A percentile compares a stretch with the other conserved stretches of the same genome.
Conservation (phyloP, 2,329 filamentous ascomycete species). For the Diaporthe aspalathi region DNA sequence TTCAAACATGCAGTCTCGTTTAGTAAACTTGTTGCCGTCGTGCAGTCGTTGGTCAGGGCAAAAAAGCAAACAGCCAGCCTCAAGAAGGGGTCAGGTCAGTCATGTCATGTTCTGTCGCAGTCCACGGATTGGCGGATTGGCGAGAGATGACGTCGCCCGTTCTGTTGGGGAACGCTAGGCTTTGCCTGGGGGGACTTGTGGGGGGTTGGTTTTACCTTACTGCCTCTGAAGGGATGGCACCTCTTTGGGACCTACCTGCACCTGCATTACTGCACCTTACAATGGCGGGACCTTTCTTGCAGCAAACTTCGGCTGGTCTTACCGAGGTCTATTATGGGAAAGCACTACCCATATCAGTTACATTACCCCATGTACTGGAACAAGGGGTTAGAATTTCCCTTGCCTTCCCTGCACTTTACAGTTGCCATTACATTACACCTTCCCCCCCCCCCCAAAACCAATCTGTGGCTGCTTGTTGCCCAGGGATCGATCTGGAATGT, state of each 20-base stretch:
- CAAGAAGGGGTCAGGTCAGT: too few relatives aligned
- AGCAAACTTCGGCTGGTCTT: constrained; percentile 14
- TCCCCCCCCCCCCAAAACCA: too few relatives aligned
- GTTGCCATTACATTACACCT: too few relatives aligned
- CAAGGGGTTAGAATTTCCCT: neutral
- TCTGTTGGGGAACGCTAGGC: constrained; percentile 15
- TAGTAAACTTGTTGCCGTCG: neutral
- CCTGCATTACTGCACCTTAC: neutral
- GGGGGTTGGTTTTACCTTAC: too few relatives aligned
- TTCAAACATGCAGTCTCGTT: neutral
- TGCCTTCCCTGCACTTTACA: too few relatives aligned
- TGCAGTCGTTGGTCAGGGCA: neutral
- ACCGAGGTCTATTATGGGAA: constrained; percentile 19
- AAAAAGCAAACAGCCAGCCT: neutral
- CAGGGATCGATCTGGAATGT: constrained; percentile 2
- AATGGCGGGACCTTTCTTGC: neutral
- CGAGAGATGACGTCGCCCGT: constrained; percentile 11
- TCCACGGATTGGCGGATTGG: neutral
- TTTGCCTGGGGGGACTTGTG: neutral
- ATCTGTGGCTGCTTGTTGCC: neutral
- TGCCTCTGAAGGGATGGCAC: neutral
- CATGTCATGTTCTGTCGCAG: neutral
- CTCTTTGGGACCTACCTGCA: too few relatives aligned
- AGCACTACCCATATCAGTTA: too few relatives aligned
- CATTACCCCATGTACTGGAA: neutral